Percentiles rank a stretch among this genome's conserved stretches.
phyloP scores from a whole-genome alignment of 495 filamentous ascomycete species.

The Ascodesmis nigricans region DNA sequence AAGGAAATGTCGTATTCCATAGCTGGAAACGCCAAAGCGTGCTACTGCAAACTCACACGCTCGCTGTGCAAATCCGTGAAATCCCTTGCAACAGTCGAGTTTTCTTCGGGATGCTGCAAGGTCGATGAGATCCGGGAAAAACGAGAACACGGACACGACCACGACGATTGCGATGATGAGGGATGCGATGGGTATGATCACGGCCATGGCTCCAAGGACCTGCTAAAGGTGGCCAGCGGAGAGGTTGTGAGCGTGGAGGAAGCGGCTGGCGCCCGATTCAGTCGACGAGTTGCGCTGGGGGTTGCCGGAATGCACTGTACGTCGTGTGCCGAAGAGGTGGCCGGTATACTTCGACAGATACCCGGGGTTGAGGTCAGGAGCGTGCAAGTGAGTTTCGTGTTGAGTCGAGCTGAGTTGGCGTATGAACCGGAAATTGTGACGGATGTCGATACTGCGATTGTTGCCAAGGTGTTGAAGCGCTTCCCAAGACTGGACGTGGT shows the following conservation, averaged over 20 bases:
- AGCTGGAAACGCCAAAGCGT: constrained; percentile 1
- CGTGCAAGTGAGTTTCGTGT: constrained; percentile 17
- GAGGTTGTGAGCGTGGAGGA: not conserved
- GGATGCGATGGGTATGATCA: constrained; percentile 1
- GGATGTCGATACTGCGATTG: constrained; percentile 9
- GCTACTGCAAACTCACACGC: constrained; percentile 5
- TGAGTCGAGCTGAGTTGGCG: constrained; percentile 15
- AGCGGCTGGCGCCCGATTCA: constrained; percentile 1
- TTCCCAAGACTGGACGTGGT: constrained; percentile 15
- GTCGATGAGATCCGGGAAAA: not conserved
- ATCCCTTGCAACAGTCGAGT: constrained; percentile 1
- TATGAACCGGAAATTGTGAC: constrained; percentile 9
- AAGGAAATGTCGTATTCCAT: not conserved
- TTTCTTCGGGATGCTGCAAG: constrained; percentile 3
- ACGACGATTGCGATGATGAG: no score
- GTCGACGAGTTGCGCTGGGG: constrained; percentile 7
- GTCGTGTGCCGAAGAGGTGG: constrained; percentile 16
- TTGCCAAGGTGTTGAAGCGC: constrained; percentile 7
- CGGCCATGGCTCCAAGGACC: not conserved
- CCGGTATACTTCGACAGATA: constrained; percentile 11
- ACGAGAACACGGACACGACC: no score
- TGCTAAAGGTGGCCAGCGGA: not conserved
- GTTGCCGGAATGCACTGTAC: constrained; percentile 21
- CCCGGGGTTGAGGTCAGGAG: constrained; percentile 10
- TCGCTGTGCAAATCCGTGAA: constrained; percentile 3